Evolutionary conservation across 2,329 filamentous ascomycete species (phyloP), one percentile per base, ranked within the genome.

Genomic region (Talaromyces sp.): DNA sequence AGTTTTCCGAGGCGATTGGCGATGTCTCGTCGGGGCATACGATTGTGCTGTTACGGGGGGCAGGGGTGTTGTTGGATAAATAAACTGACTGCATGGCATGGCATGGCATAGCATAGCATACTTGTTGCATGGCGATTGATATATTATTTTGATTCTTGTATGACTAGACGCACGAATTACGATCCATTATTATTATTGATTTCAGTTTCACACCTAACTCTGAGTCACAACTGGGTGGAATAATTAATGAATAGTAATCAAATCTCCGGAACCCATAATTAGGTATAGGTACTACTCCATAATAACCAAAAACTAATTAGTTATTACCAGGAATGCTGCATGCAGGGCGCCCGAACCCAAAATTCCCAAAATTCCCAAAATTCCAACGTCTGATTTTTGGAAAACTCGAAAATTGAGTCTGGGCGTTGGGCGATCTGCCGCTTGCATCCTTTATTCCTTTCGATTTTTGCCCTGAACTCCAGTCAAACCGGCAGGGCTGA

Each of bases 1-100:
- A 94, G 62, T 99, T 95, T 69, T 86, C 84, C 26, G 92, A 97
- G 75, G 92, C 93, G 79, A 80, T 96, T 59, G 92, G 91, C 4
- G 80, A 81, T 57, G 82, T 81, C 14, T 43, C 85, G 65, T 92
- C 85, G 66, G 94, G 94, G 1, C 93, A 99, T 72, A 97, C 92
- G 11, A 85, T 99, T 64, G 92, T 97, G 26, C 72, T 99, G 68
- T 69, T 99, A 57, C 82, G 94, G 63, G 94, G 94, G 0, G 88
- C 97, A 57, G 91, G 91, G 0, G 85, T 88, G n/a, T 85, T 90
- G 24, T 54, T 61, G 24, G 51, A 58, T 51, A 61, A 58, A 41
- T 61, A 31, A 46, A 19, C 41, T 9, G 3, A 1, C n/a, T 21
- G 41, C 41, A 43, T 43, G 9, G 38, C 38, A n/a, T 43, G 3